Percentiles rank a stretch among this genome's conserved stretches.
Conservation (phyloP, 129 eudicot species). For the Flaveria trinervia region DNA sequence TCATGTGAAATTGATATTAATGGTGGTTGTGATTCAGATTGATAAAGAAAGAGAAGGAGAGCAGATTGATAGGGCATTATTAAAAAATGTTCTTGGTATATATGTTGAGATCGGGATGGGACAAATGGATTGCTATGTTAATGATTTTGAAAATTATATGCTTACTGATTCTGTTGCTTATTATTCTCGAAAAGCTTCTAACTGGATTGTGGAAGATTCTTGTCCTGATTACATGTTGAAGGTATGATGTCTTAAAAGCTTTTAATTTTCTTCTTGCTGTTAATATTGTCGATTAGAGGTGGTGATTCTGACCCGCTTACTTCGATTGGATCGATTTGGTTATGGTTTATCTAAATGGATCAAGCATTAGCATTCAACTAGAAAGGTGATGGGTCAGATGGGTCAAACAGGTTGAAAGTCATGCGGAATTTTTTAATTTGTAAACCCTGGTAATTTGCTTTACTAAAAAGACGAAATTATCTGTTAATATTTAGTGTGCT, state of each 20-base stretch:
- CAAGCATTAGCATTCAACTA: neutral
- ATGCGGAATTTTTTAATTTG: neutral
- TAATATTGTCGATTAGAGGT: slow-evolving; percentile 11
- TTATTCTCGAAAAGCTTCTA: slow-evolving; percentile 77
- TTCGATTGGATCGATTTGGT: neutral
- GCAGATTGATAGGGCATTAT: slow-evolving; percentile 72
- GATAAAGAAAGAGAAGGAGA: slow-evolving; percentile 82
- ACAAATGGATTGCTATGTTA: slow-evolving; percentile 59
- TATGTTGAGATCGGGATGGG: slow-evolving; percentile 79
- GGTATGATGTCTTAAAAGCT: slow-evolving; percentile 25
- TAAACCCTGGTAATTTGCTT: no score
- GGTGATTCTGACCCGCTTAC: neutral
- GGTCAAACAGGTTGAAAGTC: neutral
- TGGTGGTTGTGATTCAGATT: slow-evolving; percentile 43
- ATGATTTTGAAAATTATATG: slow-evolving; percentile 62
- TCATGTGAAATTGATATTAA: slow-evolving; percentile 1
- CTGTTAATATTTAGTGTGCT: neutral
- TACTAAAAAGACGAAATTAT: neutral
- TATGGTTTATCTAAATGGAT: neutral
- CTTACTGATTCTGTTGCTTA: slow-evolving; percentile 70
- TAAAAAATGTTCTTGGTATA: slow-evolving; percentile 66
- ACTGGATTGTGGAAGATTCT: slow-evolving; percentile 81
- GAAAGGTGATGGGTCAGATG: neutral
- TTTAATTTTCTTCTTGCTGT: neutral
- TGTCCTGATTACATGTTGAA: slow-evolving; percentile 95